These are phyloP conservation scores for Penicillium cataractarum DNA, from an alignment of 495 filamentous ascomycete species.

Conservation along the genomic window DNA sequence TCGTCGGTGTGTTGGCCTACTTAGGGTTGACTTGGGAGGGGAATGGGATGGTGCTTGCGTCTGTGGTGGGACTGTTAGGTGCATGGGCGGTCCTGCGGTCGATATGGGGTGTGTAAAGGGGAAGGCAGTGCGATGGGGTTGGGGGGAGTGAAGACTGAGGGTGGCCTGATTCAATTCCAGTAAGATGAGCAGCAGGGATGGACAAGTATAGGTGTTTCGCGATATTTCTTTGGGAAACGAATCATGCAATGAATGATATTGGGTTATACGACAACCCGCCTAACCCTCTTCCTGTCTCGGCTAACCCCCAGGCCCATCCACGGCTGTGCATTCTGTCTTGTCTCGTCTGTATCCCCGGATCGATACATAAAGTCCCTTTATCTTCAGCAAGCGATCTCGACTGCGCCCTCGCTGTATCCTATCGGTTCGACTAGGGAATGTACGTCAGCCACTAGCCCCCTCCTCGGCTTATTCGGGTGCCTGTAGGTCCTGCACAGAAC, in stretches of 20 bases:
- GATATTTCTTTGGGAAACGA: not conserved
- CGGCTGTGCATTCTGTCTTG: not conserved
- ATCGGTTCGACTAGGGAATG: not conserved
- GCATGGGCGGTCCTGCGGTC: constrained; percentile 51
- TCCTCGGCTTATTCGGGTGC: not conserved
- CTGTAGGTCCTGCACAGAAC: no score
- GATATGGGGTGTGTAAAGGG: constrained; percentile 18
- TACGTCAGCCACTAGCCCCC: not conserved
- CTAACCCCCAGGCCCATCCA: not conserved
- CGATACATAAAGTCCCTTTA: not conserved
- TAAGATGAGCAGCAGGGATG: not conserved
- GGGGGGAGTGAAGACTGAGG: not conserved
- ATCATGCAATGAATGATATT: constrained; percentile 1
- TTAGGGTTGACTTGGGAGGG: constrained; percentile 65
- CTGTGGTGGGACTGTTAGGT: constrained; percentile 45
- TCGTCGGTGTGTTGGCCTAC: constrained; percentile 61
- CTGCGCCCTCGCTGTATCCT: not conserved
- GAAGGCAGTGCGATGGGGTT: not conserved
- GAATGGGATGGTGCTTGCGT: constrained; percentile 50
- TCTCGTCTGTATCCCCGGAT: not conserved
- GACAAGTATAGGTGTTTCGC: constrained; percentile 6
- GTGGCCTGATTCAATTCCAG: not conserved
- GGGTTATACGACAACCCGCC: not conserved
- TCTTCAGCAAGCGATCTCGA: not conserved
- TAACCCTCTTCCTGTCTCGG: not conserved